Percentiles rank a stretch among this genome's conserved stretches.
These are phyloP conservation scores for Fusarium algeriense DNA, from an alignment of 2,329 filamentous ascomycete species.

Conservation along the genomic window DNA sequence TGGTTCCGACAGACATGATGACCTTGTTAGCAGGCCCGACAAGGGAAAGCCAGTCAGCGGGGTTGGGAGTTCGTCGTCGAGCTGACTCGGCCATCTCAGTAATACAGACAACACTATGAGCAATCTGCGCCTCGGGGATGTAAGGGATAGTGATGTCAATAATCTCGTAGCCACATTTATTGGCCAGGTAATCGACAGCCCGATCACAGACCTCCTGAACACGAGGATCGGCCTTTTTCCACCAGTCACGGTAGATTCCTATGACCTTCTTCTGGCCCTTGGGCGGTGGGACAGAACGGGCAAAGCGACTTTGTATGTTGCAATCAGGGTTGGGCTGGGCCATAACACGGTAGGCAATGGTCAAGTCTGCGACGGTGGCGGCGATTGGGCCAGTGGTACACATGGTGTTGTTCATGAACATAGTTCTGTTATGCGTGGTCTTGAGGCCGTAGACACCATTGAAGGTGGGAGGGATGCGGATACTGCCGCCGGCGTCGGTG, in stretches of 20 bases:
- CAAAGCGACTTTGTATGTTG: slow-evolving; percentile 72
- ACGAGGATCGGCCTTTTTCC: slow-evolving; percentile 64
- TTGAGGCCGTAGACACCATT: slow-evolving; percentile 88
- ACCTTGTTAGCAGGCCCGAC: slow-evolving; percentile 77
- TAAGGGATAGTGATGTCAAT: slow-evolving; percentile 75
- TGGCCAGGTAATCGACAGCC: slow-evolving; percentile 69
- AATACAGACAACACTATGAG: slow-evolving; percentile 83
- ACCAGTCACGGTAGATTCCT: slow-evolving; percentile 73
- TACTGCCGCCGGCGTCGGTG: slow-evolving; percentile 80
- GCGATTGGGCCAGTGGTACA: slow-evolving; percentile 81
- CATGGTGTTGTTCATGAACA: slow-evolving; percentile 65
- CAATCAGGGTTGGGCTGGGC: slow-evolving; percentile 76
- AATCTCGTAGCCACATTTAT: slow-evolving; percentile 61
- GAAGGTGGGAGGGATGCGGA: slow-evolving; percentile 79
- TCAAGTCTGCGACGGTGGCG: slow-evolving; percentile 80
- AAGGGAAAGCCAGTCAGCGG: slow-evolving; percentile 63
- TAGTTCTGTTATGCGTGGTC: slow-evolving; percentile 78
- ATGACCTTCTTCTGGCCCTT: slow-evolving; percentile 69
- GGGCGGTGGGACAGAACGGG: slow-evolving; percentile 62
- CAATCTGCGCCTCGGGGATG: slow-evolving; percentile 77
- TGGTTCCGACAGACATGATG: slow-evolving; percentile 72
- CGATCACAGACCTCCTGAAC: slow-evolving; percentile 73
- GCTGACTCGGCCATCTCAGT: slow-evolving; percentile 71
- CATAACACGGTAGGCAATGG: slow-evolving; percentile 85
- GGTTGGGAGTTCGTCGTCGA: slow-evolving; percentile 57